Evolutionary conservation across 23 red algal species (phyloP), one percentile per base, ranked within the genome.

Genomic region (Agarophyton chilense): DNA sequence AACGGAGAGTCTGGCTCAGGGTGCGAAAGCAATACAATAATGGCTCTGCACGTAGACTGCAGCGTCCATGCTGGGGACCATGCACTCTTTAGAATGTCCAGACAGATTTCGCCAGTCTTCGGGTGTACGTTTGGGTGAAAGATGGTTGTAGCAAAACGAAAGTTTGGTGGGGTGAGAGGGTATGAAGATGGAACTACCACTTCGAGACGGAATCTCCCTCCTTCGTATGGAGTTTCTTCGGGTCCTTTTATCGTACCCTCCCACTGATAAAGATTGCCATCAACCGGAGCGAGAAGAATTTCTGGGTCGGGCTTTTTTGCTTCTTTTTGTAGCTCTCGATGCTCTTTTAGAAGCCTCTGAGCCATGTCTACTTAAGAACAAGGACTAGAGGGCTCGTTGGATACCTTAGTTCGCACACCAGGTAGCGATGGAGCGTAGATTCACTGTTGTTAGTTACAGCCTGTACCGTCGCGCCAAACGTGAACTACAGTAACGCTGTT

Each of bases 61-160:
- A 99, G 76, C n/a, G 92, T 99, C 97, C 97, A 99, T 9, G 97
- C 97, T 0, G 97, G 97, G 21, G 87, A 93, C 97, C 97, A 99
- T 24, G 97, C 87, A 22, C 81, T 89, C 55, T 99, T 95, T 13
- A 99, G 83, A 47, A 99, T 95, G 62, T 99, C 97, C 8, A 99
- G 78, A 82, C 97, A 99, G 22, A 99, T 89, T 63, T 99, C 97
- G 46, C 97, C 97, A 33, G 93, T 99, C 72, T 95, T 95, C 32
- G 93, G 83, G 78, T 99, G 93, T 25, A 99, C 92, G 77, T 99
- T 99, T 4, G 97, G 97, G 77, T 99, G 97, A 77, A 99, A 99
- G 25, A 99, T 84, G 44, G 92, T 92, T 19, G 93, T 96, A 57
- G 75, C 67, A 35, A 99, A 87, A 50, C 97, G 90, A 32, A 99